A percentile compares a stretch with the other conserved stretches of the same genome.
phyloP scores from a whole-genome alignment of 1,139 yeast species.

The Arxiozyma heterogenica region DNA sequence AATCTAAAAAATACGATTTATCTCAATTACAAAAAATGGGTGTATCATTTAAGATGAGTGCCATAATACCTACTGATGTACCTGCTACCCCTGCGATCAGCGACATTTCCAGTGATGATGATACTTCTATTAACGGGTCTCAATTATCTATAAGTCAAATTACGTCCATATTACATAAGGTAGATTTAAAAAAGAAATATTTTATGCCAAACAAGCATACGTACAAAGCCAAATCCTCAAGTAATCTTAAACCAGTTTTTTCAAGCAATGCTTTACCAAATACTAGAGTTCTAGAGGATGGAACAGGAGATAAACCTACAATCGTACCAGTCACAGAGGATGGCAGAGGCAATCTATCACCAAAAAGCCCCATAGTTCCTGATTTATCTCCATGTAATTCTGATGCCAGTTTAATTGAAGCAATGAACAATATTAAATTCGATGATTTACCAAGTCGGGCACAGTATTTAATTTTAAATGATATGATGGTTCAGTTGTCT shows the following conservation, averaged over 20 bases:
- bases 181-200: slow-evolving; percentile 1
- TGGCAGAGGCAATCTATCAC: slow-evolving; percentile 5
- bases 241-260: slow-evolving; percentile 50
- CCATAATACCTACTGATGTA: slow-evolving; percentile 36
- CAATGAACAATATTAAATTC: slow-evolving; percentile 45
- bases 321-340: slow-evolving; percentile 42
- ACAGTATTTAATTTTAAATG: slow-evolving; percentile 81
- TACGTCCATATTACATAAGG: slow-evolving; percentile 5
- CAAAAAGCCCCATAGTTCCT: slow-evolving; percentile 15
- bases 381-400: slow-evolving; percentile 25
- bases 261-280: slow-evolving; percentile 72
- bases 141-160: slow-evolving; percentile 26
- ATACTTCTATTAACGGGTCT: slow-evolving; percentile 10
- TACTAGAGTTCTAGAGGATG: slow-evolving; percentile 60
- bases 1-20: slow-evolving; percentile 36
- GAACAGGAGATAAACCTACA: slow-evolving; percentile 52
- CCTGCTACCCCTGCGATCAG: slow-evolving; percentile 11
- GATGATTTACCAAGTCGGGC: slow-evolving; percentile 85
- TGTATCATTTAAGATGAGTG: slow-evolving; percentile 63
- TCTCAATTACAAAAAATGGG: slow-evolving; percentile 65
- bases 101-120: slow-evolving; percentile 14
- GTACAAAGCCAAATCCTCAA: slow-evolving; percentile 29
- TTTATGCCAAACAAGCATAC: slow-evolving; percentile 1
- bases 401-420: slow-evolving; percentile 24
- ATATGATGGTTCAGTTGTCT: slow-evolving; percentile 63